A percentile compares a stretch with the other conserved stretches of the same genome.
Conservation (phyloP, 2,329 filamentous ascomycete genomes). For the Botryotinia globosa region DNA sequence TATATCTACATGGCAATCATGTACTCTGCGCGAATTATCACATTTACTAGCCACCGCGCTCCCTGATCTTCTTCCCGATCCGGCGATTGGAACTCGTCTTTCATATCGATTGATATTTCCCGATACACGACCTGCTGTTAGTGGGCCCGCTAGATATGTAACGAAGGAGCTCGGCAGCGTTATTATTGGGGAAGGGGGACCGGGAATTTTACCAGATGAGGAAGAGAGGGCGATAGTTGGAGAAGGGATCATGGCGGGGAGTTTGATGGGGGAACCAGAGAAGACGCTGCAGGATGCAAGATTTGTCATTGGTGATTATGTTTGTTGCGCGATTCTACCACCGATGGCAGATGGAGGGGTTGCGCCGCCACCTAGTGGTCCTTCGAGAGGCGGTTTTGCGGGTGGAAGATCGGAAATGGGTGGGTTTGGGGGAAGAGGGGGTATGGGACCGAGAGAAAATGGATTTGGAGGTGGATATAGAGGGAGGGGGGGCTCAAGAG, state of each 20-base stretch:
- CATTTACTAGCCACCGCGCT: conserved; percentile 70
- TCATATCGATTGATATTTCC: conserved; percentile 84
- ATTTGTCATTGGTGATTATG: conserved; percentile 86
- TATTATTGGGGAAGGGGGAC: conserved; percentile 63
- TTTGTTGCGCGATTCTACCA: conserved; percentile 78
- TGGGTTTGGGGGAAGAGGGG: conserved; percentile 41
- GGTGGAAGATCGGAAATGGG: conserved; percentile 39
- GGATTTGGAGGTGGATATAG: conserved; percentile 39
- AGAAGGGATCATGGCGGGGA: conserved; percentile 36
- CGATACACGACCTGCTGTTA: conserved; percentile 47
- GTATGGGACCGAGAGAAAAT: conserved; percentile 40
- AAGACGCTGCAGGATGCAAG: conserved; percentile 74
- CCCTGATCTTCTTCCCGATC: conserved; percentile 67
- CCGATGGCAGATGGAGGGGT: conserved; percentile 73
- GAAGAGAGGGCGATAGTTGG: conserved; percentile 39
- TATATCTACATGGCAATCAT: conserved; percentile 83
- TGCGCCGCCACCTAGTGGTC: conserved; percentile 55
- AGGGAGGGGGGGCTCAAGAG: conserved; percentile 40
- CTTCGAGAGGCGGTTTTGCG: conserved; percentile 40
- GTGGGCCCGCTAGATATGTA: conserved; percentile 59
- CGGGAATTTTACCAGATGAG: conserved; percentile 42
- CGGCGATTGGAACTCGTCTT: conserved; percentile 78
- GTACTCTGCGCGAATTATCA: conserved; percentile 77
- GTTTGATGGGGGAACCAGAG: conserved; percentile 57
- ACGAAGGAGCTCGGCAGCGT: conserved; percentile 81